These are phyloP conservation scores for Capronia coronata DNA, from an alignment of 2,329 filamentous ascomycete species.

Conservation along the genomic window DNA sequence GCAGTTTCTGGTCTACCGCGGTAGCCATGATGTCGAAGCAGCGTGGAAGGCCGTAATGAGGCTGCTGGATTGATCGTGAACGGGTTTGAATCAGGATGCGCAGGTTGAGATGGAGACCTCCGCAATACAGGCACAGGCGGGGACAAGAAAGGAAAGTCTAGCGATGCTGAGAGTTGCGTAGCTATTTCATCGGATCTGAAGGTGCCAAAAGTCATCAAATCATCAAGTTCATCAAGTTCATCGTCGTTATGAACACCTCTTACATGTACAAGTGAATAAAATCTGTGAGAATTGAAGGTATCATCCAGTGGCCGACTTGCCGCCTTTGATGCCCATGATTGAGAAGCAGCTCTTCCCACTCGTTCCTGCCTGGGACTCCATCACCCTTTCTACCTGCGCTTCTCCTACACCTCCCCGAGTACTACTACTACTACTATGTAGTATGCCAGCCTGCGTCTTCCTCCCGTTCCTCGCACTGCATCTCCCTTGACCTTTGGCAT, in stretches of 20 bases:
- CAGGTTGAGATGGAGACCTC: background rate
- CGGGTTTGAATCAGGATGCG: no score
- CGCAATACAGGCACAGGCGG: background rate
- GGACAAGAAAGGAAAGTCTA: constrained; percentile 8
- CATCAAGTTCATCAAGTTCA: no score
- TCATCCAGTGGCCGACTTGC: no score
- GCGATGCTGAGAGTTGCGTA: no score
- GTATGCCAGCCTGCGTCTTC: background rate
- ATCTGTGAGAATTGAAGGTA: no score
- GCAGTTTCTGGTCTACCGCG: constrained; percentile 78
- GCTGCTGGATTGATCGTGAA: no score
- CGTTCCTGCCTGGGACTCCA: background rate
- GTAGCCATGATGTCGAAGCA: constrained; percentile 36
- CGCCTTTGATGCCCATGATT: background rate
- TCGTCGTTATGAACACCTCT: no score
- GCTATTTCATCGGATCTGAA: no score
- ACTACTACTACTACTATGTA: no score
- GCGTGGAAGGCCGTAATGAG: background rate
- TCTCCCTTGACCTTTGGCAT: background rate
- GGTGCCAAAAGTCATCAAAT: no score
- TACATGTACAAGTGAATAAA: no score
- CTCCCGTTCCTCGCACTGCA: background rate
- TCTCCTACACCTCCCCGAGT: no score
- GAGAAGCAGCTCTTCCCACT: background rate
- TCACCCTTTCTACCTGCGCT: background rate